Percentiles rank a stretch among this genome's conserved stretches.
These are phyloP conservation scores for Hibiscus mutabilis DNA, from an alignment of 345 rosid species.

Conservation along the genomic window DNA sequence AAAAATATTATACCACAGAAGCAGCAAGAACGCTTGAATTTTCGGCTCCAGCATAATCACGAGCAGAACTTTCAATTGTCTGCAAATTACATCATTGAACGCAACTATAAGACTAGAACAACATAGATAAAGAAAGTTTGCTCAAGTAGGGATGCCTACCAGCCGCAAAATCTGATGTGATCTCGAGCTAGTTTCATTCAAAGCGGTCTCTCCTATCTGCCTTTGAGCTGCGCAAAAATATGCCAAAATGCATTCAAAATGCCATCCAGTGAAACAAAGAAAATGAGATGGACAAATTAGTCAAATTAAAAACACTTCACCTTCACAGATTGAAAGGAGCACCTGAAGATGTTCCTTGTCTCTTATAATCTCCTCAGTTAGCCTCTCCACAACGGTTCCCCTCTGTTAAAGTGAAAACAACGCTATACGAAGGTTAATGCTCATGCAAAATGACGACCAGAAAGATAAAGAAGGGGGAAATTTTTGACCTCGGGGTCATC, in stretches of 20 bases:
- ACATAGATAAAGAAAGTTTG: neutral
- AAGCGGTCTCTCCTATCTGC: constrained; percentile 70
- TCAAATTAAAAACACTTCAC: constrained; percentile 35
- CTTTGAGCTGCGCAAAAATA: constrained; percentile 57
- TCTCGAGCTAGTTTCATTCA: constrained; percentile 84
- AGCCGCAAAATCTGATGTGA: constrained; percentile 85
- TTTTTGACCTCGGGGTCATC: constrained; percentile 82
- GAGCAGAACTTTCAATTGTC: constrained; percentile 71
- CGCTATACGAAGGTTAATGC: neutral
- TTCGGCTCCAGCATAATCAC: constrained; percentile 34
- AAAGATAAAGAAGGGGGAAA: neutral
- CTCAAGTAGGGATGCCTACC: constrained; percentile 31
- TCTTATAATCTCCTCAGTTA: constrained; percentile 50
- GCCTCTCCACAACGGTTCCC: constrained; percentile 76
- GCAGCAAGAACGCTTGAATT: constrained; percentile 59
- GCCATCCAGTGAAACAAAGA: neutral
- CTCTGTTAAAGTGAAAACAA: constrained; percentile 41
- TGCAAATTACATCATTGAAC: constrained; percentile 27
- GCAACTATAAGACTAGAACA: neutral
- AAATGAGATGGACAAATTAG: neutral
- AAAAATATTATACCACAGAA: constrained; percentile 46
- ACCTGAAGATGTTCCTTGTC: constrained; percentile 58
- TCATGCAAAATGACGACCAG: neutral
- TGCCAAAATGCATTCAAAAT: constrained; percentile 6
- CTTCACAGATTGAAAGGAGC: constrained; percentile 65